Percentiles rank a stretch among this genome's conserved stretches.
Conservation (phyloP, 169 alveolate species). For the Plasmodium billcollinsi region DNA sequence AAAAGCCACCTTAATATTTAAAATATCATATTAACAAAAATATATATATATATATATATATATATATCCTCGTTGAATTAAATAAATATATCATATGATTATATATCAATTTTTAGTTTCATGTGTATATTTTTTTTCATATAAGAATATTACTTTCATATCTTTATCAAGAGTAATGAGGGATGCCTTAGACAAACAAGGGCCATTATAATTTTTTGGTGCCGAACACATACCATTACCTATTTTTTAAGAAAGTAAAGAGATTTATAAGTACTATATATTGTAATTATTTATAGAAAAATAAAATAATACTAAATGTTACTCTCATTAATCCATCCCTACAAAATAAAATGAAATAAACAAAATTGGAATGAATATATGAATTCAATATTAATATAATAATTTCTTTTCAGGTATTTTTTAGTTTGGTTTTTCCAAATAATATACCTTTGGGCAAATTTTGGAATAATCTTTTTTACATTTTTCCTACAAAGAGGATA, state of each 20-base stretch:
- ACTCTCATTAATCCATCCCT: slow-evolving; percentile 71
- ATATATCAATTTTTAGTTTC: neutral
- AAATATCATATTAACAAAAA: neutral
- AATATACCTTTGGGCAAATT: slow-evolving; percentile 57
- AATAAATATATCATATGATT: neutral
- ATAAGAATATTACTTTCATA: slow-evolving; percentile 38
- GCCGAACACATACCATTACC: slow-evolving; percentile 56
- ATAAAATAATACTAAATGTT: neutral
- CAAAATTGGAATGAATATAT: neutral
- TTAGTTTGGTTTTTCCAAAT: slow-evolving; percentile 4
- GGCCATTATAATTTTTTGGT: slow-evolving; percentile 52
- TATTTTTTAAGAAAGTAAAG: neutral
- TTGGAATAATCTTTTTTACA: slow-evolving; percentile 66
- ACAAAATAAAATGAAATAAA: slow-evolving; percentile 10
- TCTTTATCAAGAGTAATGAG: slow-evolving; percentile 44
- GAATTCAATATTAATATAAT: neutral
- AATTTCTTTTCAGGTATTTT: neutral
- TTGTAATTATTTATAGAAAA: neutral
- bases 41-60: neutral
- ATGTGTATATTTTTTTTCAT: neutral
- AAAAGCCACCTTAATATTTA: slow-evolving; percentile 32
- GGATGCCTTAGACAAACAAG: slow-evolving; percentile 64
- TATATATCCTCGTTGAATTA: neutral
- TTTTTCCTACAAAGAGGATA: slow-evolving; percentile 16
- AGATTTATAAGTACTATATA: neutral